Evolutionary conservation across 1,284 basidiomycete genomes (phyloP).

Genomic region (Cryptococcus sp.): DNA sequence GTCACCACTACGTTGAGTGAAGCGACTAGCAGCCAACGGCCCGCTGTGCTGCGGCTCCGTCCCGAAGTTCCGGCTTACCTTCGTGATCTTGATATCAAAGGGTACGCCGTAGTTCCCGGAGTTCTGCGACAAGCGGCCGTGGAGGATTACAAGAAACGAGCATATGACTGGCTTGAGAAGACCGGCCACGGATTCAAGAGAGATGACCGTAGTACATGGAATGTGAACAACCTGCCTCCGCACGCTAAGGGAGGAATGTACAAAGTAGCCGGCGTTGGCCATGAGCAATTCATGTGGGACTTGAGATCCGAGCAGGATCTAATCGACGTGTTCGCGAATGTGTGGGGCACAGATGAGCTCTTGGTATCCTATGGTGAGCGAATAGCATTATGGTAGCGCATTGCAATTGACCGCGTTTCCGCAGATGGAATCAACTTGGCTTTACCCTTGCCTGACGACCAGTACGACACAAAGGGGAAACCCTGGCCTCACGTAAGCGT

Average conservation of each 20-base stretch:
- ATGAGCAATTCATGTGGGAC: slow-evolving; percentile 53
- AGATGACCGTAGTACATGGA: slow-evolving; percentile 42
- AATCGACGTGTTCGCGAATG: slow-evolving; percentile 45
- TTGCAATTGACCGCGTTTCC: neutral
- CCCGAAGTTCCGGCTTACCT: slow-evolving; percentile 2
- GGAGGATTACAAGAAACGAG: slow-evolving; percentile 20
- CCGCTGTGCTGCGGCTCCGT: too few relatives aligned
- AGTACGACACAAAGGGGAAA: slow-evolving; percentile 7
- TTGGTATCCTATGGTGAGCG: slow-evolving; percentile 45
- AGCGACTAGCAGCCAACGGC: too few relatives aligned
- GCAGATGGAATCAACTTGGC: slow-evolving; percentile 38
- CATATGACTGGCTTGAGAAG: slow-evolving; percentile 31
- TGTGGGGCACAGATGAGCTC: slow-evolving; percentile 53
- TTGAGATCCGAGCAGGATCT: slow-evolving; percentile 46
- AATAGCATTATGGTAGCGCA: neutral
- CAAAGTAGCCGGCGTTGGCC: slow-evolving; percentile 38
- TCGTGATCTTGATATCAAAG: slow-evolving; percentile 27
- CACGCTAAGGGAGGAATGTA: too few relatives aligned
- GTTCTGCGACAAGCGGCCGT: slow-evolving; percentile 18
- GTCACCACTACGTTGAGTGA: too few relatives aligned
- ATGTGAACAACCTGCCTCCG: slow-evolving; percentile 17
- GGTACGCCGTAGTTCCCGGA: slow-evolving; percentile 27
- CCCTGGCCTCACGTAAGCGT: slow-evolving; percentile 50
- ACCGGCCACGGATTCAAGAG: slow-evolving; percentile 44
- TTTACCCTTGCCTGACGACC: slow-evolving; percentile 31